A percentile compares a stretch with the other conserved stretches of the same genome.
phyloP scores from a whole-genome alignment of 257 asterid species.

The Solanum sejunctum region DNA sequence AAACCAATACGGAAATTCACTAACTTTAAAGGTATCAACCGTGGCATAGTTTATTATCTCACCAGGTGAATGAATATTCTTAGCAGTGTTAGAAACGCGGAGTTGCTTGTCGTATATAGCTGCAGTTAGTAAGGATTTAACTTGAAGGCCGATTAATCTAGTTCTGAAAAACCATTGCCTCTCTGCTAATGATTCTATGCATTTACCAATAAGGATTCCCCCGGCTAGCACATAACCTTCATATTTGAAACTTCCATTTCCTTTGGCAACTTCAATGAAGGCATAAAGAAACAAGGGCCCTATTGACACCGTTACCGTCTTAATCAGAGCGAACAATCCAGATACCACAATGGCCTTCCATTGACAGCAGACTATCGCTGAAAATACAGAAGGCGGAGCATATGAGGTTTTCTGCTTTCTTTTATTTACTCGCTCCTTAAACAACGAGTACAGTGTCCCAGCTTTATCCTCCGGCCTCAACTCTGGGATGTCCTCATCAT shows the following conservation, averaged over 20 bases:
- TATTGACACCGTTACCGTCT: constrained; percentile 10
- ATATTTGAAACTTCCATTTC: constrained; percentile 3
- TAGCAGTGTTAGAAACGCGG: constrained; percentile 10
- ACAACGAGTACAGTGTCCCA: constrained; percentile 9
- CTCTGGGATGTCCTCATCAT: constrained; percentile 14
- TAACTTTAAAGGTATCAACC: constrained; percentile 19
- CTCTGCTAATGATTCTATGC: constrained; percentile 24
- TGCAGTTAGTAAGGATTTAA: constrained; percentile 17
- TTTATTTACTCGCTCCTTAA: constrained; percentile 7
- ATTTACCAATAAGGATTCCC: constrained; percentile 16
- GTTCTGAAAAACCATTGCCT: constrained; percentile 29
- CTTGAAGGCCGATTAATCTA: constrained; percentile 17
- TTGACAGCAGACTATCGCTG: constrained; percentile 11
- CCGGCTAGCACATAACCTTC: constrained; percentile 14
- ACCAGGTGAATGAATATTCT: constrained; percentile 15
- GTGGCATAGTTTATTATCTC: constrained; percentile 29
- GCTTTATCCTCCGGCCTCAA: constrained; percentile 14
- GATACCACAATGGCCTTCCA: constrained; percentile 14
- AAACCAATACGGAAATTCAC: constrained; percentile 25
- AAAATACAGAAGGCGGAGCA: background rate
- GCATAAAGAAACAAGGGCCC: constrained; percentile 26
- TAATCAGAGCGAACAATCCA: constrained; percentile 17
- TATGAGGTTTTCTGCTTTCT: background rate
- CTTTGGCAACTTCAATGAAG: constrained; percentile 22
- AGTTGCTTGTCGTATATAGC: constrained; percentile 26